These are phyloP conservation scores for Aureobasidium sp. DNA, from an alignment of 2,329 filamentous ascomycete species.

Conservation along the genomic window DNA sequence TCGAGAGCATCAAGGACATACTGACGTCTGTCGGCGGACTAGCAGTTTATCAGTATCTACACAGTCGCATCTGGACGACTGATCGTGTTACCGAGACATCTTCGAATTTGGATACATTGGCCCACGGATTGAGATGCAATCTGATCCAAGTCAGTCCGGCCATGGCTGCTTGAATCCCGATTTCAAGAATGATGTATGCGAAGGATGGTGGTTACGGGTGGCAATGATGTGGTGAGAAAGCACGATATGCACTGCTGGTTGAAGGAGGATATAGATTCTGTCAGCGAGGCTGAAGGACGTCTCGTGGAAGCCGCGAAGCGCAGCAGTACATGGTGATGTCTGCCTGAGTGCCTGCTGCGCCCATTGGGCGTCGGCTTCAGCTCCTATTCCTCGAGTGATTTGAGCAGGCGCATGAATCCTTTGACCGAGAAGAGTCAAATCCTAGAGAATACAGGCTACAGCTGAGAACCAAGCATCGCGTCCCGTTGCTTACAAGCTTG, in stretches of 20 bases:
- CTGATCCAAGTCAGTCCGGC: background rate
- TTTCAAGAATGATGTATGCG: too few species aligned
- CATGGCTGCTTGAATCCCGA: background rate
- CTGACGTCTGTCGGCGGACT: background rate
- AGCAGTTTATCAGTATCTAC: background rate
- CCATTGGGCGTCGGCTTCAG: background rate
- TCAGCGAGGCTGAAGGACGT: background rate
- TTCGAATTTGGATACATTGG: background rate
- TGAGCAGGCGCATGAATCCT: background rate
- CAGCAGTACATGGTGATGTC: background rate
- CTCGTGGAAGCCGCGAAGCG: background rate
- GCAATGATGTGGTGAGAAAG: background rate
- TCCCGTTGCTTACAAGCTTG: background rate
- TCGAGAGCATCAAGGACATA: constrained; percentile 1
- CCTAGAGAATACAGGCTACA: background rate
- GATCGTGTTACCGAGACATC: background rate
- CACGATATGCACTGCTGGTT: background rate
- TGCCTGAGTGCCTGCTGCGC: background rate
- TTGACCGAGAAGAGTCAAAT: background rate
- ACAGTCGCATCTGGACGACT: background rate
- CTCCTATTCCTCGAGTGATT: background rate
- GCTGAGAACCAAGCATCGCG: background rate
- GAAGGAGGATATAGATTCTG: background rate
- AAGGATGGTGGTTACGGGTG: background rate
- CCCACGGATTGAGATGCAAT: background rate